Conservation (phyloP, 2,329 filamentous ascomycete species). For the Penicillium brevicompactum region DNA sequence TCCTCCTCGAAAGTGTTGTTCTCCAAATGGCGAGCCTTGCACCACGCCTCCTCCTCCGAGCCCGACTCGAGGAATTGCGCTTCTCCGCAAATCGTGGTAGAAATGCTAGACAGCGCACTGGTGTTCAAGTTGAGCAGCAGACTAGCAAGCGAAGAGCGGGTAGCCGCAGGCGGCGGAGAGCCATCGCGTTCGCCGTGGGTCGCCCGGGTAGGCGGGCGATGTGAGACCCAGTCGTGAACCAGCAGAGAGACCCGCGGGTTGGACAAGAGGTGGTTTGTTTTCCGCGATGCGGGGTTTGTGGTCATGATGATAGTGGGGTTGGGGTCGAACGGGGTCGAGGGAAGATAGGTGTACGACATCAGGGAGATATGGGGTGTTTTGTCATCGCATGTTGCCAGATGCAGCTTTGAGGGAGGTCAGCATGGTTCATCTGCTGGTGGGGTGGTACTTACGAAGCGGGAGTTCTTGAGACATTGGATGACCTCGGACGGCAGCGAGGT, state of each 20-base stretch:
- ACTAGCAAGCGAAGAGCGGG: conserved; percentile 74
- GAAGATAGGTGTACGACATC: conserved; percentile 99
- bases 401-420: conserved; percentile 63
- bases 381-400: conserved; percentile 85
- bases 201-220: conserved; percentile 76
- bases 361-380: conserved; percentile 89
- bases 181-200: conserved; percentile 59
- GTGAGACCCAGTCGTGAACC: conserved; percentile 98
- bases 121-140: conserved; percentile 91
- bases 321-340: conserved; percentile 68
- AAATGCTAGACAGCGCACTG: conserved; percentile 82
- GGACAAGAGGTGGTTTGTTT: conserved; percentile 73
- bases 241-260: conserved; percentile 90
- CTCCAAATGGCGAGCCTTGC: conserved; percentile 78
- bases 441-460: conserved; percentile 73
- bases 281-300: conserved; percentile 71
- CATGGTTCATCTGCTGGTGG: neutral
- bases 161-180: conserved; percentile 63
- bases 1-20: conserved; percentile 84
- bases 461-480: conserved; percentile 87
- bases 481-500: conserved; percentile 79
- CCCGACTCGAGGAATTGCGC: conserved; percentile 73
- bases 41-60: conserved; percentile 82
- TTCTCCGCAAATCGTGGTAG: conserved; percentile 88
- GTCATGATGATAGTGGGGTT: conserved; percentile 95